Conservation (phyloP, 2,329 filamentous ascomycete genomes). For the Colletotrichum costaricense region DNA sequence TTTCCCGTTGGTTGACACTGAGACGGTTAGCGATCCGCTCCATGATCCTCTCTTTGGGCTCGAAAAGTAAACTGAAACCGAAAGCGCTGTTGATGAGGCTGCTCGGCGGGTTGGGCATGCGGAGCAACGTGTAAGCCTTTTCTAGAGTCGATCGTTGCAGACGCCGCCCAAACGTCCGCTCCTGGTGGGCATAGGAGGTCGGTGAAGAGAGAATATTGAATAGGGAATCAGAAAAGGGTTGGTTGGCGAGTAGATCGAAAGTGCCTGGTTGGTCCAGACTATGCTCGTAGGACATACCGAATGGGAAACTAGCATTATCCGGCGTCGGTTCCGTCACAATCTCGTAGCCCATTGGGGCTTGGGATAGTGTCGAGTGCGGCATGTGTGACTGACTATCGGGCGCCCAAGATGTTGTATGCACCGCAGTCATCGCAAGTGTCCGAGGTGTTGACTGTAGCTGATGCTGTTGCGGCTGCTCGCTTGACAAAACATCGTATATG, state of each 20-base stretch:
- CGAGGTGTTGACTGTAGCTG: neutral
- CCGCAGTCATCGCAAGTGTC: constrained; percentile 5
- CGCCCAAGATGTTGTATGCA: constrained; percentile 18
- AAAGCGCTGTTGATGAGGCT: constrained; percentile 68
- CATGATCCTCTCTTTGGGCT: constrained; percentile 60
- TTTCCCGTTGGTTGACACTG: constrained; percentile 46
- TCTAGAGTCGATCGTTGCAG: constrained; percentile 76
- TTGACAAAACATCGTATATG: constrained; percentile 42
- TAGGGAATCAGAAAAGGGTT: constrained; percentile 37
- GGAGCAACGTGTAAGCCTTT: constrained; percentile 68
- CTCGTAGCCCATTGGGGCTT: constrained; percentile 49
- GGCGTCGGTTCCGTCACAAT: constrained; percentile 62
- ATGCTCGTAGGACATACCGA: constrained; percentile 45
- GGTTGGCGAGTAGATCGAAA: neutral
- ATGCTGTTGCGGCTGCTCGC: constrained; percentile 37
- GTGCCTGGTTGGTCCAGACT: constrained; percentile 6
- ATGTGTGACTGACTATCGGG: neutral
- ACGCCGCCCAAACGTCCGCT: constrained; percentile 76
- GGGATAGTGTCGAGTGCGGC: neutral
- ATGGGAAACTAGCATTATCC: constrained; percentile 66
- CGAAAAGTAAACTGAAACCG: constrained; percentile 75
- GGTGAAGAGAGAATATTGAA: constrained; percentile 55
- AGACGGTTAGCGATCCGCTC: constrained; percentile 50
- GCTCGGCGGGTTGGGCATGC: constrained; percentile 59
- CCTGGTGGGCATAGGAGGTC: constrained; percentile 69